Conservation (phyloP, 163 green algal genomes). For the Coccomyxa subellipsoidea region DNA sequence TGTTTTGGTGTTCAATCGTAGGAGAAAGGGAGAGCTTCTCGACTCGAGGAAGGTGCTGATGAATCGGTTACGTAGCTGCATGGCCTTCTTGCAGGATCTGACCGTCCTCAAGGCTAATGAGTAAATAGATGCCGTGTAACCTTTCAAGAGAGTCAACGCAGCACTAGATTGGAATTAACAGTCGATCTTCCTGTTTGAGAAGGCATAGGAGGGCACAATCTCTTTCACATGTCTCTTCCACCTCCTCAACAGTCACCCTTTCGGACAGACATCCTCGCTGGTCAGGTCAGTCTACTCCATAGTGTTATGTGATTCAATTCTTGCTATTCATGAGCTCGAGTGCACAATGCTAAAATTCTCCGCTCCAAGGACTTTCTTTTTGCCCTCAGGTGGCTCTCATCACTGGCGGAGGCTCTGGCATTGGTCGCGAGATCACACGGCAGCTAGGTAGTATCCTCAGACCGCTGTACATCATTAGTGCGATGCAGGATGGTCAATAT, state of each 20-base stretch:
- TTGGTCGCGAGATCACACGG: slow-evolving; percentile 85
- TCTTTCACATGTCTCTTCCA: background rate
- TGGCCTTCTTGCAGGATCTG: no score
- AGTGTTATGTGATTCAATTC: background rate
- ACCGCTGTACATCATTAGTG: background rate
- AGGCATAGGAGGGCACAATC: background rate
- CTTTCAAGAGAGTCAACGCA: background rate
- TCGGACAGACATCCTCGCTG: slow-evolving; percentile 33
- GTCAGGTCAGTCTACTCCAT: slow-evolving; percentile 32
- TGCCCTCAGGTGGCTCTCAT: slow-evolving; percentile 72
- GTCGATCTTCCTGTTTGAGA: background rate
- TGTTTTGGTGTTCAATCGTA: no score
- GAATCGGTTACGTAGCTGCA: background rate
- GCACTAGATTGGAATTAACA: background rate
- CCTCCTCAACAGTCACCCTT: slow-evolving; percentile 41
- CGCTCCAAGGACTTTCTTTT: background rate
- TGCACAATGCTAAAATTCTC: background rate
- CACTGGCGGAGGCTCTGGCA: slow-evolving; percentile 87
- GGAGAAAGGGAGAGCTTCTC: no score
- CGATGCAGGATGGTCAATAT: background rate
- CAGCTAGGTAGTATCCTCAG: slow-evolving; percentile 74
- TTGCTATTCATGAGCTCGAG: background rate
- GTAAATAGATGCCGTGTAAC: no score
- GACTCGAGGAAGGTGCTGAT: no score
- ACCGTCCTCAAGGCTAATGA: no score